Evolutionary conservation across 2,329 filamentous ascomycete genomes (phyloP), one percentile per base, ranked within the genome.

Genomic region (Arthrobotrys iridis): DNA sequence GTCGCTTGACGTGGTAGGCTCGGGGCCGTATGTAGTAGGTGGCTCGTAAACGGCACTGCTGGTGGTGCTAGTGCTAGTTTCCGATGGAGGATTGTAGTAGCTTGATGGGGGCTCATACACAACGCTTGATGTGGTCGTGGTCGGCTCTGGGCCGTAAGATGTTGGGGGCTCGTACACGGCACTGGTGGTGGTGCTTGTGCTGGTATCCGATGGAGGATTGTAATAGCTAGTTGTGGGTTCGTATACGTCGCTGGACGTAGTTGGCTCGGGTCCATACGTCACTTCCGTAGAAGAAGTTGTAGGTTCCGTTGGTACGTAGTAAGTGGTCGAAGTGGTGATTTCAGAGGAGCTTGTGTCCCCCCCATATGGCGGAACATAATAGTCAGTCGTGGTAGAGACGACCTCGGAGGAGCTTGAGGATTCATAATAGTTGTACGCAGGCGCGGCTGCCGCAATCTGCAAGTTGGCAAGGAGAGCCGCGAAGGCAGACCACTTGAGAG

Each of bases 61-160:
- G 3, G 74, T 65, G 18, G 74, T 43, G 35, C 50, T 77, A 26
- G 46, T 76, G n/a, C 50, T 73, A 4, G 30, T 50, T 7, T 55
- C 58, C 6, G 46, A n/a, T 10, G 67, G 24, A 5, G 68, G 52
- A 11, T 35, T 50, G 59, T 76, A 57, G 26, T 64, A 22, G 5
- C 33, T 33, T 15, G 59, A 35, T 33, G 74, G 43, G 50, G 57
- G 40, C 6, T 43, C 45, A 18, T 35, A 64, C 22, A 24, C 15
- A n/a, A 8, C 7, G 26, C 48, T 52, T 4, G 62, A 66, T 7
- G 46, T 52, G 3, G 46, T 52, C 15, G 45, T 50, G 24, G 43
- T 46, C 26, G 50, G 50, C 11, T 55, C 30, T 0, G 50, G 50
- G 8, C 30, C 50, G 13, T 55, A 55, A 22, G 50, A 28, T 10